Base-by-base conservation (phyloP, 371 early-diverging fungal genomes). In the Mucor racemosus region DNA sequence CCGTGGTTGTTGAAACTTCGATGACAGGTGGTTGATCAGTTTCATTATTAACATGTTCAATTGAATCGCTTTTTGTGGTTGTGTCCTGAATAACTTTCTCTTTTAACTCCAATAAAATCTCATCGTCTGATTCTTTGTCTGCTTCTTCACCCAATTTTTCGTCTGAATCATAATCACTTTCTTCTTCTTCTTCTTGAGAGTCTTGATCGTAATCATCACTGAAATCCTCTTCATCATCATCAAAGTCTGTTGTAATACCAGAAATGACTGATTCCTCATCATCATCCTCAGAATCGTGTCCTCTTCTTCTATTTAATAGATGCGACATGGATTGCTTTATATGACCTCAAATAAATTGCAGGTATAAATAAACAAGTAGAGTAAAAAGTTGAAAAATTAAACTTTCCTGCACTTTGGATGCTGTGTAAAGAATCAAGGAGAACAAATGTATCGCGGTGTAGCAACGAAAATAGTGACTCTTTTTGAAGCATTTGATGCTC, bases 271-370 rank as follows among this genome's bases (percentile, higher is more conserved):
- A 19, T 1, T 35, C 35, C 1, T 56, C 59, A 3, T 59, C 59
- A 7, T 63, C 50, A 1, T 62, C 48, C 60, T 65, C 65, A 21
- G 65, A 65, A 19, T 60, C 65, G 26, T 48, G 58, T 14, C 57
- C 62, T 55, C 66, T 66, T 66, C 56, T 39, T 19, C 39, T 36
- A 44, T 48, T 19, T 46, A 65, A 48, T 31, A 65, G 8, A 17
- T 44, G 58, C 44, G 65, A 65, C 65, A 65, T 65, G 36, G 26
- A 26, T 26, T 26, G 26, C 26, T 26, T 26, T 26, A 26, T 26
- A 26, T 26, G 1, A 26, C 26, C 26, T 26, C 26, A 26, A 26
- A 26, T 26, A 26, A 26, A 26, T 26, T 26, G 26, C 26, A 26
- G 26, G 26, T 26, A 26, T 26, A 26, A 26, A 26, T 26, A 26